A percentile compares a stretch with the other conserved stretches of the same genome.
Conservation (phyloP, 2,329 filamentous ascomycete genomes). For the Incumbomyces lentus region DNA sequence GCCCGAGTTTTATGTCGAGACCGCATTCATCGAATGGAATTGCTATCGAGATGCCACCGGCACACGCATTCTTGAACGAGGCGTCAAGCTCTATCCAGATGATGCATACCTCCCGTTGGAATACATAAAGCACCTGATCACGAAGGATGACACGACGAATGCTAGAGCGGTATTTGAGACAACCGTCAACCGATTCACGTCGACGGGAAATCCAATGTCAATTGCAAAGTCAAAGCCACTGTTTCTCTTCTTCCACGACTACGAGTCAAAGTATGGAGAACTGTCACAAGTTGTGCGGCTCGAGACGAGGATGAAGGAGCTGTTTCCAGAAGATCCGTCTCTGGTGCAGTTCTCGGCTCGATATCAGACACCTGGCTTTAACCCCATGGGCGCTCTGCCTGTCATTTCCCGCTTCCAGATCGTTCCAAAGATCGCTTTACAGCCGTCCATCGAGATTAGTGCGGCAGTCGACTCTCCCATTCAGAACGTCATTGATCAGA, state of each 20-base stretch:
- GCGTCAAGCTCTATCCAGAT: conserved; percentile 83
- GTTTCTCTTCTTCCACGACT: conserved; percentile 86
- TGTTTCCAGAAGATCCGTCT: conserved; percentile 81
- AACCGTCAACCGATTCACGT: conserved; percentile 69
- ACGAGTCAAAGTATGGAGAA: conserved; percentile 90
- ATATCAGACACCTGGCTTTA: conserved; percentile 63
- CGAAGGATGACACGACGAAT: conserved; percentile 88
- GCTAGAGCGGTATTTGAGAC: conserved; percentile 94
- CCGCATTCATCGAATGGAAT: conserved; percentile 85
- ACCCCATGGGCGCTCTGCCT: conserved; percentile 69
- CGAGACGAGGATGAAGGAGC: conserved; percentile 81
- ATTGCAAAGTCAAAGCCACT: conserved; percentile 69
- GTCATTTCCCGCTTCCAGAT: conserved; percentile 75
- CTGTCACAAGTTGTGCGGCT: conserved; percentile 81
- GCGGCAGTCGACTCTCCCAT: conserved; percentile 26
- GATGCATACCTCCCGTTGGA: conserved; percentile 90
- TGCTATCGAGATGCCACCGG: conserved; percentile 92
- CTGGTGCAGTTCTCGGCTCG: conserved; percentile 66
- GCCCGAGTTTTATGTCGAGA: conserved; percentile 89
- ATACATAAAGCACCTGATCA: conserved; percentile 89
- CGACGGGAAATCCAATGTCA: conserved; percentile 56
- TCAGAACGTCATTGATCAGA: conserved; percentile 26
- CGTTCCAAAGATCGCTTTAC: conserved; percentile 47
- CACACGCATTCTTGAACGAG: conserved; percentile 90
- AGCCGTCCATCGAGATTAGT: conserved; percentile 15